Evolutionary conservation across 352 stramenopile species (phyloP).

Genomic region (Peronosclerospora sorghi): DNA sequence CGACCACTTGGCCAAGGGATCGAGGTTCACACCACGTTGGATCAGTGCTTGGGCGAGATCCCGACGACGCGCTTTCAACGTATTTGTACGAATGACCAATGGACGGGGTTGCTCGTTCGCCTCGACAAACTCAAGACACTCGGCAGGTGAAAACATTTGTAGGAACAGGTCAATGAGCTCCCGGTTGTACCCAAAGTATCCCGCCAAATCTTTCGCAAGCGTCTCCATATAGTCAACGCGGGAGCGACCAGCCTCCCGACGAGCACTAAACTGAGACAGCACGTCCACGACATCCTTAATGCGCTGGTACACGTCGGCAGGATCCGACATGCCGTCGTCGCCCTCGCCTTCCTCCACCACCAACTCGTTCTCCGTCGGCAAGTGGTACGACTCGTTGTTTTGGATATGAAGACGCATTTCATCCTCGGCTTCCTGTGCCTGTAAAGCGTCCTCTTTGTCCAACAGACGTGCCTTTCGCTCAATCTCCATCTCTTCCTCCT

Average conservation of each 20-base stretch:
- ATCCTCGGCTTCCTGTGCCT: slow-evolving; percentile 67
- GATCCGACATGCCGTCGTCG: slow-evolving; percentile 44
- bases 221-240: slow-evolving; percentile 94
- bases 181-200: slow-evolving; percentile 97
- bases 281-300: slow-evolving; percentile 91
- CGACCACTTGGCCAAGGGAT: slow-evolving; percentile 97
- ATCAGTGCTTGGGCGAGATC: slow-evolving; percentile 97
- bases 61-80: slow-evolving; percentile 96
- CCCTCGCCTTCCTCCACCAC: slow-evolving; percentile 41
- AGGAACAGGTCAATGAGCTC: slow-evolving; percentile 97
- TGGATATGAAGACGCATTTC: slow-evolving; percentile 82
- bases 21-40: slow-evolving; percentile 96
- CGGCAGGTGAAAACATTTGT: slow-evolving; percentile 95
- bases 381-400: slow-evolving; percentile 75
- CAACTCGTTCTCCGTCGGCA: slow-evolving; percentile 72
- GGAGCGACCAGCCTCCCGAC: slow-evolving; percentile 85
- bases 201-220: slow-evolving; percentile 86
- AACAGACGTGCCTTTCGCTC: slow-evolving; percentile 77
- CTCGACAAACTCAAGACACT: slow-evolving; percentile 98
- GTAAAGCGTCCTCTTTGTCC: slow-evolving; percentile 59
- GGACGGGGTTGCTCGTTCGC: slow-evolving; percentile 96
- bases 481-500: slow-evolving; percentile 73
- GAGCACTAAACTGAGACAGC: slow-evolving; percentile 91
- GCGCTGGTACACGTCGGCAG: slow-evolving; percentile 85
- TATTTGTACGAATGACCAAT: slow-evolving; percentile 99